phyloP scores from a whole-genome alignment of 306 rosid species.

The Cucurbita ficifolia region DNA sequence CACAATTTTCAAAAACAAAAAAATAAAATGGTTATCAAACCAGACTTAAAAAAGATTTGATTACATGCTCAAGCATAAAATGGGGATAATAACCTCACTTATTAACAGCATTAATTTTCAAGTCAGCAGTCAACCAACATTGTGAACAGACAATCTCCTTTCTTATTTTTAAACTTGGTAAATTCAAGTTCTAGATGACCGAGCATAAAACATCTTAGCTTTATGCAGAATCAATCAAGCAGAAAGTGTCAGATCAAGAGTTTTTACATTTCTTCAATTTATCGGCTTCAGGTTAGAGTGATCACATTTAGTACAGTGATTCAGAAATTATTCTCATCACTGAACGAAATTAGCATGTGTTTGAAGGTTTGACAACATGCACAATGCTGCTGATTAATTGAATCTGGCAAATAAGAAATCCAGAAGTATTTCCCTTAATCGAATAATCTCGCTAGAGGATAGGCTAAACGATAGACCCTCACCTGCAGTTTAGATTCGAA shows the following conservation, averaged over 20 bases:
- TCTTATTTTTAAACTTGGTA: background rate
- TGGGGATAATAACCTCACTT: background rate
- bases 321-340: background rate
- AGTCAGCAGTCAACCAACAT: background rate
- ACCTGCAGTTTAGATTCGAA: slow-evolving; percentile 92
- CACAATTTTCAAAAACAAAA: too few species aligned
- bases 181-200: background rate
- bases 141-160: background rate
- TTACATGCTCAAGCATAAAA: background rate
- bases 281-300: background rate
- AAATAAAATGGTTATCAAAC: too few species aligned
- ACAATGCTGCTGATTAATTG: background rate
- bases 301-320: background rate
- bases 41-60: background rate
- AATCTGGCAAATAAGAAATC: background rate
- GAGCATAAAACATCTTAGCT: background rate
- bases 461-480: slow-evolving; percentile 5
- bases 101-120: background rate
- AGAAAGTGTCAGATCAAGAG: slow-evolving; percentile 1
- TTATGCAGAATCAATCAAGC: background rate
- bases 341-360: background rate
- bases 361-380: background rate
- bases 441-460: background rate
- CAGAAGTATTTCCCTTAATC: background rate
- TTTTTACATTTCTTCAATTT: background rate